Percentiles rank a stretch among this genome's conserved stretches.
phyloP scores from a whole-genome alignment of 1,284 basidiomycete species.

The Naganishia liquefaciens region DNA sequence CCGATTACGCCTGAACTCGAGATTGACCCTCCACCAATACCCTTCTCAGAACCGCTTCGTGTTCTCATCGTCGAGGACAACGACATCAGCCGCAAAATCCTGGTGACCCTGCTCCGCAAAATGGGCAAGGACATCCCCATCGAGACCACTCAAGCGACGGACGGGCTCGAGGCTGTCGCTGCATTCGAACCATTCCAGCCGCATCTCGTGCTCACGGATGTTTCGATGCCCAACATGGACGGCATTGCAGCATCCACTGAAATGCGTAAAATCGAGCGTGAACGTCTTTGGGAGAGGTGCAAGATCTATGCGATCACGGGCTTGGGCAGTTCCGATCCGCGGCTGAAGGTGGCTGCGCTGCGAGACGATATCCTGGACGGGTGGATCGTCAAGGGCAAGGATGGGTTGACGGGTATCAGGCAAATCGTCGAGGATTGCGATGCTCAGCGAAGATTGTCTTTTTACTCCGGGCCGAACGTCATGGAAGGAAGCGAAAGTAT shows the following conservation, averaged over 20 bases:
- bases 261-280: conserved; percentile 38
- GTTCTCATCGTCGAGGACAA: conserved; percentile 42
- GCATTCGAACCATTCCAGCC: conserved; percentile 35
- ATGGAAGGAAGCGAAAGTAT: too few species aligned
- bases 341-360: conserved; percentile 36
- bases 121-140: conserved; percentile 28
- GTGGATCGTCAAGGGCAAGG: conserved; percentile 44
- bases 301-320: conserved; percentile 43
- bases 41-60: conserved; percentile 20
- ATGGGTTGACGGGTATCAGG: conserved; percentile 36
- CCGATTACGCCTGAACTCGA: background rate
- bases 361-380: conserved; percentile 38
- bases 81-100: conserved; percentile 37
- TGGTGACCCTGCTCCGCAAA: conserved; percentile 29
- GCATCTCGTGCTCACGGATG: conserved; percentile 41
- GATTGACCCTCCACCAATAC: background rate
- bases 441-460: too few species aligned
- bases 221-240: conserved; percentile 43
- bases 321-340: conserved; percentile 41
- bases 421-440: conserved; percentile 34
- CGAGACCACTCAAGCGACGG: conserved; percentile 33
- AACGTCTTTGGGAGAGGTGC: background rate
- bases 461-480: too few species aligned
- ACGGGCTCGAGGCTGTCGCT: conserved; percentile 39
- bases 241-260: conserved; percentile 37